These are phyloP conservation scores for Malus sieversii DNA, from an alignment of 306 rosid genomes.

Conservation along the genomic window DNA sequence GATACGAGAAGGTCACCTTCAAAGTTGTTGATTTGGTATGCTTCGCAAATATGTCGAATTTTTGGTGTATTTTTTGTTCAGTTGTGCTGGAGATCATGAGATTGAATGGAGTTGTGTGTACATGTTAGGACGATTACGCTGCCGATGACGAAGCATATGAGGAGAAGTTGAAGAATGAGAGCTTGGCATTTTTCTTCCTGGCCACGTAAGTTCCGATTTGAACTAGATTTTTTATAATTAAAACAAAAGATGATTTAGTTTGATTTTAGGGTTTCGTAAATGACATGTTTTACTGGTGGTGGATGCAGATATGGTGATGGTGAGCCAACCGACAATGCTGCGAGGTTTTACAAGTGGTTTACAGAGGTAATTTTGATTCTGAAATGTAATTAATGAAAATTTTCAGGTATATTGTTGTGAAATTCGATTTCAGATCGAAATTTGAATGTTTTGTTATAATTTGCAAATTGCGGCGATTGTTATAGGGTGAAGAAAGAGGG, in stretches of 20 bases:
- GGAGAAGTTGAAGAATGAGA: conserved; percentile 69
- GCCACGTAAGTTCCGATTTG: conserved; percentile 70
- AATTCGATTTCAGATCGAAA: background rate
- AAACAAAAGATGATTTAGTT: background rate
- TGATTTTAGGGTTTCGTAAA: background rate
- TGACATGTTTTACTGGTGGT: conserved; percentile 9
- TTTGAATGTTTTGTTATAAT: background rate
- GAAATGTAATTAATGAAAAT: background rate
- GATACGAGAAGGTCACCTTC: conserved; percentile 71
- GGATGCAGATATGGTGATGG: conserved; percentile 94
- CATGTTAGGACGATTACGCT: conserved; percentile 73
- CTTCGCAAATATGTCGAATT: background rate
- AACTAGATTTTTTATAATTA: background rate
- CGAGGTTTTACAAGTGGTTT: conserved; percentile 92
- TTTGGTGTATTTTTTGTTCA: background rate
- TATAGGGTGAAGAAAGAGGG: conserved; percentile 73
- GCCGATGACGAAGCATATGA: conserved; percentile 73
- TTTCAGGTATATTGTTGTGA: background rate
- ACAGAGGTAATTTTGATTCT: conserved; percentile 46
- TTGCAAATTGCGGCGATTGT: background rate
- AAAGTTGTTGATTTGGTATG: conserved; percentile 84
- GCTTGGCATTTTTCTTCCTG: conserved; percentile 59
- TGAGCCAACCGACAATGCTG: conserved; percentile 97
- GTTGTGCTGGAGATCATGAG: background rate
- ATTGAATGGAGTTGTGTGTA: conserved; percentile 8